Evolutionary conservation across 495 filamentous ascomycete species (phyloP), one percentile per base, ranked within the genome.

Genomic region (Hypoxylon fragiforme): DNA sequence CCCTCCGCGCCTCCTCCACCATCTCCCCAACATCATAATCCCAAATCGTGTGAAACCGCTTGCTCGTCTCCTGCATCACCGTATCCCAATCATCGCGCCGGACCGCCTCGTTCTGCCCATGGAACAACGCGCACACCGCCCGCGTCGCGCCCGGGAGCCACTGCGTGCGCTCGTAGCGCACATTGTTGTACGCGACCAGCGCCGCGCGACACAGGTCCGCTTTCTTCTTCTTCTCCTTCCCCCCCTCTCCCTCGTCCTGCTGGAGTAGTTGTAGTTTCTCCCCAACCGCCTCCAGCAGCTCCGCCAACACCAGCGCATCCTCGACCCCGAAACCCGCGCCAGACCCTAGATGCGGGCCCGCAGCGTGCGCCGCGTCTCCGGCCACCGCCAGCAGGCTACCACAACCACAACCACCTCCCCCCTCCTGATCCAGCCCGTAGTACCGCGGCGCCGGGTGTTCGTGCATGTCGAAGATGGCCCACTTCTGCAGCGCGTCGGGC

Each of bases 251-350:
- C 30, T 6, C 14, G 13, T n/a, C n/a, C 49, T 26, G 20, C 45
- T 55, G 9, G 56, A 59, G 12, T 54, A n/a, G n/a, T n/a, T n/a
- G n/a, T n/a, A n/a, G n/a, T n/a, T n/a, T n/a, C n/a, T n/a, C n/a
- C n/a, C n/a, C 48, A 13, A 62, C 70, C 3, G 45, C 61, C 3
- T 62, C 62, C 41, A 82, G 47, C 30, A 81, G 18, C 1, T 36
- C 70, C 1, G 75, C 68, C 6, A 81, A 61, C 11, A 71, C 72
- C 24, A 79, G 38, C 1, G 69, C 77, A 58, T 84, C 81, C 57
- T 85, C 81, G 24, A 84, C 69, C 0, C 79, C 80, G 50, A 81
- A 68, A 0, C 79, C 79, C 0, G 77, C 82, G 0, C 82, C 82
- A 1, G 81, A 75, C 0, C 82, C 82, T 1, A 83, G 72, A 57